Evolutionary conservation across 2,329 filamentous ascomycete species (phyloP).

Genomic region (Aspergillus sp.): DNA sequence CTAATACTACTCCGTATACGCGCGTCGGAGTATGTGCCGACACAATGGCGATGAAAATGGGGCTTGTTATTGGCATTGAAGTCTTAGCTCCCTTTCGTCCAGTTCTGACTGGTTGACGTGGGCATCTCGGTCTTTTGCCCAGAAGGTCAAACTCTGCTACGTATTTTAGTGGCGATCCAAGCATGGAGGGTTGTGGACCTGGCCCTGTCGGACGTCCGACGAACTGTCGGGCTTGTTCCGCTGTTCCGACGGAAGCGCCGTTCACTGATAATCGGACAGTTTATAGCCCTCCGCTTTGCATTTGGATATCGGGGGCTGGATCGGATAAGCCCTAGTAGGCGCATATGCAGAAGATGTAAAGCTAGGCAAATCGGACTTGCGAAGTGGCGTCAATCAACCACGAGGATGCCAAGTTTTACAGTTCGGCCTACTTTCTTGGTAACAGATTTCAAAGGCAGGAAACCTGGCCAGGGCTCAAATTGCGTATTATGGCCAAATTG

Average conservation of each 20-base stretch:
- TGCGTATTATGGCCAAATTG: no score
- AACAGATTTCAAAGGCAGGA: no score
- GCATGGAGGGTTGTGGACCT: background rate
- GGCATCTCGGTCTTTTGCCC: background rate
- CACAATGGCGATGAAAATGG: background rate
- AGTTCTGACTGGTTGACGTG: background rate
- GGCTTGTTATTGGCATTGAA: background rate
- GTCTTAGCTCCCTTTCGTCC: background rate
- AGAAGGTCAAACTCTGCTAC: background rate
- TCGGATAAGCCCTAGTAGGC: background rate
- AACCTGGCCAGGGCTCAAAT: no score
- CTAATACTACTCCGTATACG: no score
- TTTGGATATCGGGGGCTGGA: background rate
- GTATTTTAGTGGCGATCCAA: background rate
- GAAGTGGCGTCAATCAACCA: background rate
- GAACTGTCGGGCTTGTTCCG: background rate
- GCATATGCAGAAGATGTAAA: background rate
- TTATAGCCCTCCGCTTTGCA: background rate
- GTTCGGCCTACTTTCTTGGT: background rate
- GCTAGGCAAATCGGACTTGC: background rate
- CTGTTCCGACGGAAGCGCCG: background rate
- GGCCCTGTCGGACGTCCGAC: conserved; percentile 4
- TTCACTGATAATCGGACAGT: background rate
- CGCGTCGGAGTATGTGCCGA: conserved; percentile 14
- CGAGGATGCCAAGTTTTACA: no score